Conservation (phyloP, 2,329 filamentous ascomycete genomes). For the Pyrenophora teres region DNA sequence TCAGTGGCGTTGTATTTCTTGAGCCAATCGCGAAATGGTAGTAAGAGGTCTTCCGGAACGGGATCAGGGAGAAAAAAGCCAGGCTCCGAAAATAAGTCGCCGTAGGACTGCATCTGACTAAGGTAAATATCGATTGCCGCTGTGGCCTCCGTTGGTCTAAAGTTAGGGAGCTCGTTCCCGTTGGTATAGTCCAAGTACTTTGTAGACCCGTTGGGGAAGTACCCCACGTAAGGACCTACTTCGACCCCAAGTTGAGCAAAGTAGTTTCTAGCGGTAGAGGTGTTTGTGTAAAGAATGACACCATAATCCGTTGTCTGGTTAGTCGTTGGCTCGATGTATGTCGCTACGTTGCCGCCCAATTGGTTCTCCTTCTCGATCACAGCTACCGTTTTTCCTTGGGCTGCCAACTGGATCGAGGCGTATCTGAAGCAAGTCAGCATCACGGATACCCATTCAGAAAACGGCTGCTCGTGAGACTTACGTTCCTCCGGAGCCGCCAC, state of each 20-base stretch:
- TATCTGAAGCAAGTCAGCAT: background rate
- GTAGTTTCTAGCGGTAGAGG: background rate
- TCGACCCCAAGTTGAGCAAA: slow-evolving; percentile 1
- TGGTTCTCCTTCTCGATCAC: slow-evolving; percentile 3
- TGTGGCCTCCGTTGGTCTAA: background rate
- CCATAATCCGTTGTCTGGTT: slow-evolving; percentile 2
- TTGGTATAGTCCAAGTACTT: background rate
- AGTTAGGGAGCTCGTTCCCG: background rate
- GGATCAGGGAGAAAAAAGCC: slow-evolving; percentile 1
- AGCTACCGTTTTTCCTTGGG: slow-evolving; percentile 2
- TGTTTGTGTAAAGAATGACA: background rate
- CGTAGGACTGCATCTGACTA: background rate
- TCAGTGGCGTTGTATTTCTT: too few relatives aligned
- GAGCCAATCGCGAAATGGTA: background rate
- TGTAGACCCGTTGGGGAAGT: background rate
- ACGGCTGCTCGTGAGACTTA: background rate
- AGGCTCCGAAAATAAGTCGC: background rate
- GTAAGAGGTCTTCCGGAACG: background rate
- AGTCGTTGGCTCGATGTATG: slow-evolving; percentile 4
- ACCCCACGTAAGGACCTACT: background rate
- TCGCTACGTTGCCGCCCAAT: slow-evolving; percentile 1
- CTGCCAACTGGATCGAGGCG: background rate
- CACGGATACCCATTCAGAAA: background rate
- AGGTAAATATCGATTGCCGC: background rate
- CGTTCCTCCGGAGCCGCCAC: slow-evolving; percentile 3